phyloP scores from a whole-genome alignment of 352 stramenopile species.

The Pythium diclinum region DNA sequence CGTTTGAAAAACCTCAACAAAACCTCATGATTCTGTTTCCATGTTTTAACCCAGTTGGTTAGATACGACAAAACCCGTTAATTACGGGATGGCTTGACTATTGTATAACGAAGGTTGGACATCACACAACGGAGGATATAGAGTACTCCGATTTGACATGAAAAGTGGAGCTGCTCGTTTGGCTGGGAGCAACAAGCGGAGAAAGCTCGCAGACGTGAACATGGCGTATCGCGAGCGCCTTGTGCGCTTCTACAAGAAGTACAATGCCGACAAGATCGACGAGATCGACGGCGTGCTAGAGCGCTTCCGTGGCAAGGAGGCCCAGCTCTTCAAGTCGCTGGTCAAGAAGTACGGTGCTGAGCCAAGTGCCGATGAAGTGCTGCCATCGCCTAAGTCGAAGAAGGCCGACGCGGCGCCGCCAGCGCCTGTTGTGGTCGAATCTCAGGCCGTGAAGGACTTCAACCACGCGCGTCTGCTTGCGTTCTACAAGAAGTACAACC shows the following conservation, averaged over 20 bases:
- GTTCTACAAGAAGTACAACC: conserved; percentile 86
- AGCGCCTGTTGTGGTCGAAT: conserved; percentile 21
- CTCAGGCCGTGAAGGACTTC: conserved; percentile 38
- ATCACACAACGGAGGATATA: background rate
- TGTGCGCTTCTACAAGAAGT: conserved; percentile 83
- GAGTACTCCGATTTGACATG: background rate
- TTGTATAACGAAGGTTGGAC: background rate
- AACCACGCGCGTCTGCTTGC: conserved; percentile 62
- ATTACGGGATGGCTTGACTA: background rate
- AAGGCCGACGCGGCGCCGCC: conserved; percentile 8
- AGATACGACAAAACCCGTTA: background rate
- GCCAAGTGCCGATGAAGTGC: conserved; percentile 47
- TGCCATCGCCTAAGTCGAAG: conserved; percentile 25
- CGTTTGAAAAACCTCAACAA: conserved; percentile 14
- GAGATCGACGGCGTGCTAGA: conserved; percentile 82
- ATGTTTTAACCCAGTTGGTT: background rate
- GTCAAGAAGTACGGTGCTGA: conserved; percentile 84
- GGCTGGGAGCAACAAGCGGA: conserved; percentile 2
- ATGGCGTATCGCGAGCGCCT: conserved; percentile 71
- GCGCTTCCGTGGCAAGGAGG: conserved; percentile 76
- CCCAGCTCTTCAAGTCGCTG: conserved; percentile 64
- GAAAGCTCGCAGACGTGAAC: background rate
- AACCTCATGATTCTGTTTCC: background rate
- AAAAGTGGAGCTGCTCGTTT: conserved; percentile 7
- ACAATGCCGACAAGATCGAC: conserved; percentile 80